Evolutionary conservation across 768 basidiomycete species (phyloP).

Genomic region (Favolaschia claudopus): DNA sequence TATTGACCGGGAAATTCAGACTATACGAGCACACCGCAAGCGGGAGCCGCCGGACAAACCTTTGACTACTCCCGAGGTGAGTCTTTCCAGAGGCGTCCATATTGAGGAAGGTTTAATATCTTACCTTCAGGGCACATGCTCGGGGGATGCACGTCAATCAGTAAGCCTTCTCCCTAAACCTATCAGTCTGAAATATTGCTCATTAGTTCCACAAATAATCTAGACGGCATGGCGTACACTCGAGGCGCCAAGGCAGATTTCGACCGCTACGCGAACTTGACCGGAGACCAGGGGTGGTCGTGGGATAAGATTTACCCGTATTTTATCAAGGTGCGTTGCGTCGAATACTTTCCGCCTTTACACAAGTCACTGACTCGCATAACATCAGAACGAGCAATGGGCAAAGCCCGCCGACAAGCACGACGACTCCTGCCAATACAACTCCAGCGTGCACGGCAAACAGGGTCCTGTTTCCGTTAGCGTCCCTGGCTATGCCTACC

Average conservation of each 20-base stretch:
- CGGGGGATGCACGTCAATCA: slow-evolving; percentile 6
- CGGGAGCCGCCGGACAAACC: not conserved
- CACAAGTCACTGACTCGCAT: not conserved
- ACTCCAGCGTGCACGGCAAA: slow-evolving; percentile 39
- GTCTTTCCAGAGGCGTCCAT: not conserved
- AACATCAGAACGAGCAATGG: slow-evolving; percentile 36
- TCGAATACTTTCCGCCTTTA: not conserved
- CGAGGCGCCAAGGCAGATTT: slow-evolving; percentile 38
- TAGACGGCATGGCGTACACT: slow-evolving; percentile 28
- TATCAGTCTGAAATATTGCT: not conserved
- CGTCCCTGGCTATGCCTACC: slow-evolving; percentile 29
- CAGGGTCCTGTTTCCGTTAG: slow-evolving; percentile 35
- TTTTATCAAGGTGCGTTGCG: slow-evolving; percentile 30
- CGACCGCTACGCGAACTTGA: slow-evolving; percentile 32
- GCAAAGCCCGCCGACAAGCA: slow-evolving; percentile 37
- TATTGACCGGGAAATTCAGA: not conserved
- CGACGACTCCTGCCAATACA: slow-evolving; percentile 36
- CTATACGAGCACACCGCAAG: slow-evolving; percentile 13
- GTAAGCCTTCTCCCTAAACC: not conserved
- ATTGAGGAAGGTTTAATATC: not conserved
- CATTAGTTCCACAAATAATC: too few species aligned
- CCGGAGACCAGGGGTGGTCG: slow-evolving; percentile 40
- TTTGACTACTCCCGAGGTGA: not conserved
- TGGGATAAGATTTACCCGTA: slow-evolving; percentile 37
- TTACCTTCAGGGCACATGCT: slow-evolving; percentile 2